Percentiles rank a stretch among this genome's conserved stretches.
These are phyloP conservation scores for Mycena polygramma DNA, from an alignment of 768 basidiomycete genomes.

Conservation along the genomic window DNA sequence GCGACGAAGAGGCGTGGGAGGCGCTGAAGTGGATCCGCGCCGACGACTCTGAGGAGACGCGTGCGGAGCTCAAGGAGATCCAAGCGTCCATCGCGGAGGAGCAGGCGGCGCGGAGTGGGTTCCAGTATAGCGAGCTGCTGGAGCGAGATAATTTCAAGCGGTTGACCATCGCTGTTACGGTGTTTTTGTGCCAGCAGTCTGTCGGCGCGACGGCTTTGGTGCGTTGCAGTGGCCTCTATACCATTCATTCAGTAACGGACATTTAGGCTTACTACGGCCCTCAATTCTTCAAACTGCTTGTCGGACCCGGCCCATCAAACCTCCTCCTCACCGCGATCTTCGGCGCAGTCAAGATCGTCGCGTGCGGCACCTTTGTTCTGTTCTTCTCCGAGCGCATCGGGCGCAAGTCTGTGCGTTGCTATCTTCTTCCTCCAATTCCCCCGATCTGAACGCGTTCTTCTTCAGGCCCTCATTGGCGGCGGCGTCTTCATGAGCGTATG, in stretches of 20 bases:
- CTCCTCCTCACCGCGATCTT: conserved; percentile 28
- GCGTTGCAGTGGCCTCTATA: not conserved
- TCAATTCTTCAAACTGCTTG: conserved; percentile 23
- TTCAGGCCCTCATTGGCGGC: conserved; percentile 17
- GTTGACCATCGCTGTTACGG: not conserved
- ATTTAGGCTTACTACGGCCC: conserved; percentile 21
- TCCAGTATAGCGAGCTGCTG: conserved; percentile 19
- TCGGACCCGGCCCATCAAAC: conserved; percentile 10
- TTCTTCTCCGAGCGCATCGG: conserved; percentile 23
- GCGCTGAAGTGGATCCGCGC: conserved; percentile 23
- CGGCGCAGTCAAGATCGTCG: conserved; percentile 24
- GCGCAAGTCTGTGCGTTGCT: conserved; percentile 11
- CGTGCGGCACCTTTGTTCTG: conserved; percentile 16
- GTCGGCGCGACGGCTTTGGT: conserved; percentile 22
- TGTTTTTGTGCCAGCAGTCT: conserved; percentile 27
- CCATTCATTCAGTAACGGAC: not conserved
- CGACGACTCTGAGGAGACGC: conserved; percentile 23
- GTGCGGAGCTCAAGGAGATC: conserved; percentile 13
- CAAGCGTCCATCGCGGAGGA: conserved; percentile 15
- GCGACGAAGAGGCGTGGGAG: conserved; percentile 22
- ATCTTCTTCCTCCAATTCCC: not conserved
- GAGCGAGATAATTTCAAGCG: conserved; percentile 18
- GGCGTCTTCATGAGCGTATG: conserved; percentile 21
- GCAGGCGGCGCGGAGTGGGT: conserved; percentile 13
- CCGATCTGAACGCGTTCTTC: not conserved